phyloP scores from a whole-genome alignment of 1,139 yeast species.

The Candida labiduridarum region DNA sequence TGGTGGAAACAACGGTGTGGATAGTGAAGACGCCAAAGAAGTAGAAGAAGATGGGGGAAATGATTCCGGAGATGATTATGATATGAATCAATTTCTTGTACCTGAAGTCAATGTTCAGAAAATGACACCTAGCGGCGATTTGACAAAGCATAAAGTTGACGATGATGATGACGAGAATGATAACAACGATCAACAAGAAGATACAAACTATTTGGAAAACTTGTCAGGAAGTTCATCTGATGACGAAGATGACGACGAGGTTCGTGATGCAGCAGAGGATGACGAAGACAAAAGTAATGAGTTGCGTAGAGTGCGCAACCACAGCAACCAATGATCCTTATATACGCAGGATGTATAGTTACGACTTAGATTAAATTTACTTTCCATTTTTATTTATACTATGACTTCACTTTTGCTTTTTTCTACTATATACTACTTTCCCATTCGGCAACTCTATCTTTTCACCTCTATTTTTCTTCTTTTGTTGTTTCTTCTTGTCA shows the following conservation, averaged over 20 bases:
- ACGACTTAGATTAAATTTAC: background rate
- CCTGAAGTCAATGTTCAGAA: constrained; percentile 16
- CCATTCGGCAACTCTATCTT: constrained; percentile 61
- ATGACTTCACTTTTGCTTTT: constrained; percentile 18
- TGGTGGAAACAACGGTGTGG: constrained; percentile 21
- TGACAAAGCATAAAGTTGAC: constrained; percentile 9
- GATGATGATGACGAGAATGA: background rate
- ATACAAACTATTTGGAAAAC: constrained; percentile 34
- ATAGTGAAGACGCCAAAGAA: constrained; percentile 35
- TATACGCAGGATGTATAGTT: background rate
- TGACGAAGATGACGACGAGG: constrained; percentile 22
- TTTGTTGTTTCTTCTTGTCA: constrained; percentile 27
- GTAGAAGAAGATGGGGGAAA: constrained; percentile 22
- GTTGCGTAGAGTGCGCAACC: constrained; percentile 44
- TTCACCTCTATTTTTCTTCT: constrained; percentile 42
- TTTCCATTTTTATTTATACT: constrained; percentile 6
- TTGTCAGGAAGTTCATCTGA: constrained; percentile 42
- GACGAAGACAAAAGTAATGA: constrained; percentile 24
- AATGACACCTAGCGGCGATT: constrained; percentile 25
- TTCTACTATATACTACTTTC: constrained; percentile 54
- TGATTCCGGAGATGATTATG: constrained; percentile 20
- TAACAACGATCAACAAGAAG: constrained; percentile 19
- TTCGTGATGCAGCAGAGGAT: constrained; percentile 24
- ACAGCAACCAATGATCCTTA: constrained; percentile 23
- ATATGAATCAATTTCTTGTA: constrained; percentile 15